Evolutionary conservation across 768 basidiomycete genomes (phyloP), one percentile per base, ranked within the genome.

Genomic region (Rhodotorula taiwanensis): DNA sequence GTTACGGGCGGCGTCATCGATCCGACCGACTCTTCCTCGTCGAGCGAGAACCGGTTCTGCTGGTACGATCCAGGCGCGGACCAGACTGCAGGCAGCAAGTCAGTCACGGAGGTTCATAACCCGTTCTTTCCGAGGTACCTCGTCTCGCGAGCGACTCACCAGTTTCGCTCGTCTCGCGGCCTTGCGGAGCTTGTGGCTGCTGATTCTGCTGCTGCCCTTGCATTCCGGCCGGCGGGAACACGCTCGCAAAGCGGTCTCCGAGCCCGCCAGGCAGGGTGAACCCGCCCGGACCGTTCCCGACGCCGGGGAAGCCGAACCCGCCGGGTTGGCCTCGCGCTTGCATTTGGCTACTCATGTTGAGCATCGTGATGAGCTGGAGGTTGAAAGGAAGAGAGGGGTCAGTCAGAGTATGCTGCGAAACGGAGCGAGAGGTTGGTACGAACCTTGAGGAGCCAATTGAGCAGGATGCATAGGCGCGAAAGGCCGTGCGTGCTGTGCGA

Each of bases 401-500:
- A 51, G 31, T 43, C 13, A 28, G 54, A 4, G n/a, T 1, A 28
- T 13, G 28, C 5, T 15, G 23, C 9, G 21, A 11, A 14, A 33
- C 4, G 18, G 28, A 23, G 33, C 27, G 21, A 36, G 16, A 23
- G 9, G 27, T 14, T 14, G 33, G 15, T 13, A 14, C 56, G 28
- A 21, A 59, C 66, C 50, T 68, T 68, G 51, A 68, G 58, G 31
- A 60, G 30, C 30, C 52, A 58, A 55, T 63, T 68, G 50, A 68
- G 15, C 39, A 68, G 23, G 48, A 63, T 48, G 27, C 60, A 31
- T 27, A 68, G 28, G 5, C 48, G 43, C 1, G 31, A 44, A 11
- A 59, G 27, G 20, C 51, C 31, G n/a, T 47, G 31, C 13, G 53
- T 48, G 20, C 13, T n/a, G 41, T 43, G 23, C 27, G 34, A 20